phyloP scores from a whole-genome alignment of 2,329 filamentous ascomycete species.

The Aspergillus versicolor region DNA sequence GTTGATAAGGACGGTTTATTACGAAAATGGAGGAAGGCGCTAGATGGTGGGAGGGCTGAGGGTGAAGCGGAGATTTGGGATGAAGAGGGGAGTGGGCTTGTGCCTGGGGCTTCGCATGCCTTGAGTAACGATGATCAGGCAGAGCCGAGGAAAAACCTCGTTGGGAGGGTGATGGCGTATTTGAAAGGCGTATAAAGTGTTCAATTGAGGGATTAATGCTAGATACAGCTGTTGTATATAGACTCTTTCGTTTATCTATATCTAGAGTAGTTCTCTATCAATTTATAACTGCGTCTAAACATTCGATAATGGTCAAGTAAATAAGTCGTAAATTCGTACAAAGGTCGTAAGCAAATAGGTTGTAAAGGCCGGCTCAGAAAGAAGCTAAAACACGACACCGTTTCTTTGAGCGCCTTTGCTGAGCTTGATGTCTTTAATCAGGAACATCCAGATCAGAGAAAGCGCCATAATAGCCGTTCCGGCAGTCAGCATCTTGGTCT shows the following conservation, averaged over 20 bases:
- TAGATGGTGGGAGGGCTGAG: constrained; percentile 33
- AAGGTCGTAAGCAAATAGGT: not conserved
- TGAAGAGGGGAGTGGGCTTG: constrained; percentile 45
- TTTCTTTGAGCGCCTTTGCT: constrained; percentile 51
- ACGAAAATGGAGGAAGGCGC: constrained; percentile 36
- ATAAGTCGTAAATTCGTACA: not conserved
- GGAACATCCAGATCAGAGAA: constrained; percentile 44
- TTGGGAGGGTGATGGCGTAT: constrained; percentile 29
- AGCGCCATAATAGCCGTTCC: constrained; percentile 47
- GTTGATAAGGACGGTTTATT: constrained; percentile 48
- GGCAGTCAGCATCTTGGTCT: constrained; percentile 53
- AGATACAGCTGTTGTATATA: no score
- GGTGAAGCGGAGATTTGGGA: constrained; percentile 46
- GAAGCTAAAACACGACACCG: constrained; percentile 50
- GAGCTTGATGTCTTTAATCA: constrained; percentile 54
- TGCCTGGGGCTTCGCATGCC: constrained; percentile 41
- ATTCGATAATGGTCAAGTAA: not conserved
- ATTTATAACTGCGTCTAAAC: not conserved
- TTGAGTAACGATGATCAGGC: constrained; percentile 37
- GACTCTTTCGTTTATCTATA: not conserved
- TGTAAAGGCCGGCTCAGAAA: not conserved
- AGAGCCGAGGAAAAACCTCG: constrained; percentile 26
- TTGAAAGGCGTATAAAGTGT: constrained; percentile 4
- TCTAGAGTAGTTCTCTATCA: not conserved
- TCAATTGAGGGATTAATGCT: not conserved